A percentile compares a stretch with the other conserved stretches of the same genome.
Evolutionary conservation across 768 basidiomycete genomes (phyloP).

Genomic region (Botryobasidium botryosum): DNA sequence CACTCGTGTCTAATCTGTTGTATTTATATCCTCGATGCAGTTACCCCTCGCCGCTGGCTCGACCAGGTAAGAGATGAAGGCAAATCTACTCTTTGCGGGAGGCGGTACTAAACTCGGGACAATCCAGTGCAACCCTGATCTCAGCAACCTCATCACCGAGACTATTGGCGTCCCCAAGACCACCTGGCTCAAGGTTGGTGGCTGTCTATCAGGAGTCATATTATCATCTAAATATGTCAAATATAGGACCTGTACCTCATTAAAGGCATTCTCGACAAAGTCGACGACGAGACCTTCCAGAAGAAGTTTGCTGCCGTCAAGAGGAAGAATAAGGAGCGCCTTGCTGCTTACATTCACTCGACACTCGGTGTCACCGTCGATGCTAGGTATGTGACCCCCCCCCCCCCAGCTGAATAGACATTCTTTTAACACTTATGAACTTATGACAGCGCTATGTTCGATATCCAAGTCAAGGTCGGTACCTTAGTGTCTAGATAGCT

Average conservation of each 20-base stretch:
- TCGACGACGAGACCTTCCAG: slow-evolving; percentile 59
- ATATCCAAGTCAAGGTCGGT: no score
- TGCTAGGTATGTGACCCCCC: no score
- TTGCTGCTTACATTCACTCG: slow-evolving; percentile 52
- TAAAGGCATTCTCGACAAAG: slow-evolving; percentile 53
- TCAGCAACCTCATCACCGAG: slow-evolving; percentile 70
- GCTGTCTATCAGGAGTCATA: no score
- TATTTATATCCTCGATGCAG: no score
- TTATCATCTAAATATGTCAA: no score
- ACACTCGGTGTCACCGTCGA: slow-evolving; percentile 54
- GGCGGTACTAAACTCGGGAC: slow-evolving; percentile 16
- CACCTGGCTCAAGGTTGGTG: slow-evolving; percentile 79
- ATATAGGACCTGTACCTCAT: slow-evolving; percentile 65
- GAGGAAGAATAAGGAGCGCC: slow-evolving; percentile 76
- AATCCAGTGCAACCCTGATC: slow-evolving; percentile 79
- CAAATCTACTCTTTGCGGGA: background rate
- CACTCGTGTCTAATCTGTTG: no score
- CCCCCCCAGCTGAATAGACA: no score
- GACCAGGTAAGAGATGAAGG: slow-evolving; percentile 54
- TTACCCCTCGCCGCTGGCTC: slow-evolving; percentile 88
- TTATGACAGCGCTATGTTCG: slow-evolving; percentile 68
- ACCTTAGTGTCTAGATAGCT: no score
- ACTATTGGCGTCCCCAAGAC: slow-evolving; percentile 58
- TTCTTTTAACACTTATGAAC: no score
- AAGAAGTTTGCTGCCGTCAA: slow-evolving; percentile 73